Conservation (phyloP, 768 basidiomycete species). For the Terana coerulea region DNA sequence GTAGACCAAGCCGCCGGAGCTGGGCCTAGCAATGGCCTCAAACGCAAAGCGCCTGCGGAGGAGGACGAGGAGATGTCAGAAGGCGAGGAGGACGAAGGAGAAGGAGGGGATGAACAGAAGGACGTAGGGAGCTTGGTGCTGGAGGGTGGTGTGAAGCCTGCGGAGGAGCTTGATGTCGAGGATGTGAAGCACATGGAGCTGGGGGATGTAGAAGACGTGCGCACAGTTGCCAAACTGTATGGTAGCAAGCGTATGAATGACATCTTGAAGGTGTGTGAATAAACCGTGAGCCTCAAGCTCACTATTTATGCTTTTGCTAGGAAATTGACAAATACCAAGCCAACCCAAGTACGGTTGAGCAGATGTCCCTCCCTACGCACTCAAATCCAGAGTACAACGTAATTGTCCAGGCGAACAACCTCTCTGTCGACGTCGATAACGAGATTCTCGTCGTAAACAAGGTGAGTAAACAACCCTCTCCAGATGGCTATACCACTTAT, state of each 20-base stretch:
- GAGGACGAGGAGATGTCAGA: conserved; percentile 50
- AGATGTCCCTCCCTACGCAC: conserved; percentile 76
- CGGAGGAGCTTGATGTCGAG: conserved; percentile 93
- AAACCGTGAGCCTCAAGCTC: not conserved
- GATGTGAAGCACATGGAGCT: conserved; percentile 96
- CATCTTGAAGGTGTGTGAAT: conserved; percentile 61
- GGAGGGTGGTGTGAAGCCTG: conserved; percentile 86
- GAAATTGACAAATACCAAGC: conserved; percentile 86
- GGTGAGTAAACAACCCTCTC: conserved; percentile 35
- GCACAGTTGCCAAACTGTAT: conserved; percentile 84
- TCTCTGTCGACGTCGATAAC: conserved; percentile 97
- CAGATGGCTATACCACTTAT: conserved; percentile 12
- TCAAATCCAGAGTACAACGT: conserved; percentile 94
- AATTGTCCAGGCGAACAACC: conserved; percentile 96
- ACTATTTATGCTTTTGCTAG: conserved; percentile 37
- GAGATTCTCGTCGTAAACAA: conserved; percentile 97
- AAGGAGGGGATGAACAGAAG: conserved; percentile 35
- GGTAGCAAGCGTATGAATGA: conserved; percentile 87
- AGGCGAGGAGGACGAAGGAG: conserved; percentile 48
- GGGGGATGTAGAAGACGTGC: conserved; percentile 77
- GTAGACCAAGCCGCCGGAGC: conserved; percentile 24
- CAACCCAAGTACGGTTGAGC: conserved; percentile 74
- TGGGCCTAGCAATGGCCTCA: conserved; percentile 32
- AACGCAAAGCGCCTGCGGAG: conserved; percentile 52
- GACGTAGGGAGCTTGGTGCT: conserved; percentile 58